Percentiles rank a stretch among this genome's conserved stretches.
Conservation (phyloP, 257 asterid genomes). For the Solanum habrochaites region DNA sequence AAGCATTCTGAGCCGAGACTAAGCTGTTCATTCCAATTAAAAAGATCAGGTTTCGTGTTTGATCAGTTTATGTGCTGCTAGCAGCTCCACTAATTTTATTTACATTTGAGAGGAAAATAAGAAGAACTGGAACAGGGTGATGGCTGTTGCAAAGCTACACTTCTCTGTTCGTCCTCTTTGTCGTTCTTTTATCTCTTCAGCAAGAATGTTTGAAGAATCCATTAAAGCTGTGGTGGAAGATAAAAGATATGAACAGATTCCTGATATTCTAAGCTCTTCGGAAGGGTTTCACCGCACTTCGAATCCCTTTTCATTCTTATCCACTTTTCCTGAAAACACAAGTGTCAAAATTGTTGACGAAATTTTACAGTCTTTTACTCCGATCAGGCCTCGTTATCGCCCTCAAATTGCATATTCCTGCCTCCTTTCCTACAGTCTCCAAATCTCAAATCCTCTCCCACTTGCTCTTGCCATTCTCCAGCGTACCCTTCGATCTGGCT, state of each 20-base stretch:
- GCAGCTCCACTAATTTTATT: not conserved
- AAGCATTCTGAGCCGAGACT: too few species aligned
- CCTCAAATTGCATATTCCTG: constrained; percentile 38
- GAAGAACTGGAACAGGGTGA: not conserved
- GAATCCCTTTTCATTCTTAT: constrained; percentile 64
- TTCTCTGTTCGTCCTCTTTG: not conserved
- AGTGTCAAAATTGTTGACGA: constrained; percentile 30
- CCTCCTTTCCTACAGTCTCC: constrained; percentile 55
- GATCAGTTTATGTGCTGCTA: not conserved
- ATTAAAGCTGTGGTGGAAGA: constrained; percentile 40
- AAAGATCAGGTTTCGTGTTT: not conserved
- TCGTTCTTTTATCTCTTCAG: constrained; percentile 10
- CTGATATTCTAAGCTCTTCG: constrained; percentile 35
- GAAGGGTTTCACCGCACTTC: constrained; percentile 8
- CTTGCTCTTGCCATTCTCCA: constrained; percentile 58
- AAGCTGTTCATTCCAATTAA: too few species aligned
- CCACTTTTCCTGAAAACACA: constrained; percentile 23
- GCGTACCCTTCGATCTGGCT: constrained; percentile 65
- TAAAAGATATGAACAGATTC: constrained; percentile 43
- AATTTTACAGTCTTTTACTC: constrained; percentile 47
- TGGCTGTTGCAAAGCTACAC: not conserved
- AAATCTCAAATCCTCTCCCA: constrained; percentile 43
- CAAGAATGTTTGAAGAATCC: constrained; percentile 27
- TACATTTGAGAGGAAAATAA: not conserved
- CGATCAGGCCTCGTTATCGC: constrained; percentile 49